Base-by-base conservation (phyloP, 495 filamentous ascomycete species). In the Usnea hakonensis region DNA sequence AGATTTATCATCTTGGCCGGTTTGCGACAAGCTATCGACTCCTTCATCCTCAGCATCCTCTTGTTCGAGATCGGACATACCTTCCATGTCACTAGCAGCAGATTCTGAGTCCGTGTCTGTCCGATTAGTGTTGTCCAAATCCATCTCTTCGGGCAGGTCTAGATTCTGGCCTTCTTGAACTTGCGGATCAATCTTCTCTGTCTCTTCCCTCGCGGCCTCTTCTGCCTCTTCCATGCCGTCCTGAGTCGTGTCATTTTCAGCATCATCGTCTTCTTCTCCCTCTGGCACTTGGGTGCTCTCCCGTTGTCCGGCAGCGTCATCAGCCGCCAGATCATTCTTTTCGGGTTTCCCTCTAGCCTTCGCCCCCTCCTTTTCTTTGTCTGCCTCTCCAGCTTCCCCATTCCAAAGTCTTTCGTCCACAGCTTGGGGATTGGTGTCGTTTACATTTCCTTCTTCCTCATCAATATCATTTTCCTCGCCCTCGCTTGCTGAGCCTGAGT, bases 321-420 rank as follows among this genome's bases (percentile, higher is more conserved):
- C 48, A 50, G 59, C 56, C n/a, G 36, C 30, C 46, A 60, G 48
- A 8, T 79, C 72, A n/a, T 81, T 69, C 57, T 74, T 70, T 37
- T 83, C 75, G 35, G 75, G 68, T 26, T 77, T 66, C 21, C 76
- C 74, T 46, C 75, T 68, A 6, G 73, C 69, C 65, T 86, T 79
- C 28, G 84, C 75, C 38, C 87, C 75, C 55, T 86, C 77, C 60
- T 84, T 88, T 53, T 96, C 90, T 67, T 93, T 92, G 58, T 90
- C 85, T 35, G 87, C 78, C 19, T 91, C 87, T 55, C 90, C 87
- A 21, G 81, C 84, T 48, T 83, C 83, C 11, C 88, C 91, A 73
- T 97, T 91, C 94, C 94, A 98, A 78, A 97, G 87, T 77, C 97
- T 97, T 75, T 98, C 94, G 71, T 98, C 94, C 1, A 98, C 87